Conservation (phyloP, 2,329 filamentous ascomycete species). For the Lasiodiplodia hormozganensis region DNA sequence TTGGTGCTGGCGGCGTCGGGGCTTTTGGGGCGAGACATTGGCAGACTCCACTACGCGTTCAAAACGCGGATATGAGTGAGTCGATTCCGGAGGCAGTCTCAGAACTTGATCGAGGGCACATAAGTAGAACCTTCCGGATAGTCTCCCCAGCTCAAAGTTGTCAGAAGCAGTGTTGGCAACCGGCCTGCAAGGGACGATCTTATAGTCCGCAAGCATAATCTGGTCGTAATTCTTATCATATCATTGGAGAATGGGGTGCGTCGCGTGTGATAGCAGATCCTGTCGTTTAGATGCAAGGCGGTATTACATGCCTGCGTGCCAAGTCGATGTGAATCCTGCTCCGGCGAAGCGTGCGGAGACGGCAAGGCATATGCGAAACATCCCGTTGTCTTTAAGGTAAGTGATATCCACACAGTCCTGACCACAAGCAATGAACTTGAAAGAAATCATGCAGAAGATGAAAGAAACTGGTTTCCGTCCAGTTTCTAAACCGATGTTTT, state of each 20-base stretch:
- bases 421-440: neutral
- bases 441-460: neutral
- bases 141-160: neutral
- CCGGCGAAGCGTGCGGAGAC: neutral
- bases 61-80: too few relatives aligned
- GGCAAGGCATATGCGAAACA: neutral
- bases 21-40: neutral
- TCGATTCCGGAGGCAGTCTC: neutral
- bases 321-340: neutral
- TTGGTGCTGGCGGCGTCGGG: constrained; percentile 6
- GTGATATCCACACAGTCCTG: neutral
- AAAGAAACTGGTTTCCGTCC: neutral
- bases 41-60: neutral
- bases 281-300: neutral
- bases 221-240: neutral
- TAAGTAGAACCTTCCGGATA: neutral
- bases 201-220: neutral
- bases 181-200: neutral
- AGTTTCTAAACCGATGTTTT: neutral
- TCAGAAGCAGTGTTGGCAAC: neutral
- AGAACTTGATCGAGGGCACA: neutral
- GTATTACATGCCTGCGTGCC: neutral
- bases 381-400: neutral
- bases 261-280: constrained; percentile 5
- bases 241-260: constrained; percentile 15